Conservation (phyloP, 2,329 filamentous ascomycete species). For the Talaromyces sp. region DNA sequence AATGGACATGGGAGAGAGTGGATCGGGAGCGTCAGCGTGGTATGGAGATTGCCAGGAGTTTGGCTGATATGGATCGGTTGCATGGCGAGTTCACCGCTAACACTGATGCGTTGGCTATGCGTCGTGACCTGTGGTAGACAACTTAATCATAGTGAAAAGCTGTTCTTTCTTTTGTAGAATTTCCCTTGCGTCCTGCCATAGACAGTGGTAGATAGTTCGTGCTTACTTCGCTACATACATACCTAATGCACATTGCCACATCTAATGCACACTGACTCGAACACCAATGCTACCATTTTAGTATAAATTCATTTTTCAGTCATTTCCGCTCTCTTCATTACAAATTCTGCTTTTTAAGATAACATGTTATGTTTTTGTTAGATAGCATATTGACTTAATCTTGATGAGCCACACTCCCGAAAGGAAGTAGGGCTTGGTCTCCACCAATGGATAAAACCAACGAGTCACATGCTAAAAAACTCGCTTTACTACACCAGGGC, state of each 20-base stretch:
- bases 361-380: background rate
- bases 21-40: constrained; percentile 35
- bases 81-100: constrained; percentile 31
- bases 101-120: constrained; percentile 32
- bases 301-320: background rate
- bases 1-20: constrained; percentile 30
- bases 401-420: background rate
- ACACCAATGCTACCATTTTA: background rate
- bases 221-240: background rate
- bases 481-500: too few species aligned
- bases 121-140: constrained; percentile 17
- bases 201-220: background rate
- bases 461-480: background rate
- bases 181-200: background rate
- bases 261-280: background rate
- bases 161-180: background rate
- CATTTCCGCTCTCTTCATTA: background rate
- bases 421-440: background rate
- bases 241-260: constrained; percentile 4
- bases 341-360: too few species aligned
- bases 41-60: constrained; percentile 30
- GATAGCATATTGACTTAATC: too few species aligned
- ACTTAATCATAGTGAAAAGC: background rate
- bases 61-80: constrained; percentile 30
- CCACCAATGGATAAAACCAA: background rate